Evolutionary conservation across 352 stramenopile species (phyloP), one percentile per base, ranked within the genome.

Genomic region (Thalassiosira ordinaria): DNA sequence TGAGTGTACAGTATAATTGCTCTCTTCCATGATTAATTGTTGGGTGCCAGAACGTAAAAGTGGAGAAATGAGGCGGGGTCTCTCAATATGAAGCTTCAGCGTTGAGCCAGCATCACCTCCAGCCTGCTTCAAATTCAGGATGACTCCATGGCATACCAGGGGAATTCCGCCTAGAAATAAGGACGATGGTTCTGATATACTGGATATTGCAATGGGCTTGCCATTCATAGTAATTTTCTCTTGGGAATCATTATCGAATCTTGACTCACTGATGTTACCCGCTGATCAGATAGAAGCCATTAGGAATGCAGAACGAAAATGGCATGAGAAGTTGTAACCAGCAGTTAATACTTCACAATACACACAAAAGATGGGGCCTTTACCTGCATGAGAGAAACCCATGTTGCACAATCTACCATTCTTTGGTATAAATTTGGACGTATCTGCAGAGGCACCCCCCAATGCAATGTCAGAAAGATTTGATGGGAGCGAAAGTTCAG

Each of bases 1-100:
- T 11, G 82, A 82, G 29, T 84, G 82, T 24, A 71, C 53, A 39
- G 89, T 80, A 60, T 91, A 93, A 44, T 91, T 91, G 22, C 86
- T 87, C 66, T 91, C 80, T 65, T 93, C 89, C 70, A 91, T 89
- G 16, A 76, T 18, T 47, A 75, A 79, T 27, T 47, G 37, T 31
- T 66, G 76, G 29, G 56, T 46, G 16, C 71, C 76, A 26, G 51
- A 56, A 24, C 76, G 61, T 39, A 35, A 18, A 4, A 84, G 63
- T 41, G 76, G 76, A 24, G 76, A 76, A n/a, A 79, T 11, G 6
- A 79, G 39, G 47, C 56, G 37, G 6, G 51, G 55, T 27, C 51
- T 44, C 14, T 84, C 55, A 11, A 84, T 65, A 20, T 31, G 29
- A 39, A 84, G 39, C 20, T 68, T 74, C 4, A 79, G 14, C 16